These are phyloP conservation scores for Niveomyces coronatus DNA, from an alignment of 2,329 filamentous ascomycete species.

Conservation along the genomic window DNA sequence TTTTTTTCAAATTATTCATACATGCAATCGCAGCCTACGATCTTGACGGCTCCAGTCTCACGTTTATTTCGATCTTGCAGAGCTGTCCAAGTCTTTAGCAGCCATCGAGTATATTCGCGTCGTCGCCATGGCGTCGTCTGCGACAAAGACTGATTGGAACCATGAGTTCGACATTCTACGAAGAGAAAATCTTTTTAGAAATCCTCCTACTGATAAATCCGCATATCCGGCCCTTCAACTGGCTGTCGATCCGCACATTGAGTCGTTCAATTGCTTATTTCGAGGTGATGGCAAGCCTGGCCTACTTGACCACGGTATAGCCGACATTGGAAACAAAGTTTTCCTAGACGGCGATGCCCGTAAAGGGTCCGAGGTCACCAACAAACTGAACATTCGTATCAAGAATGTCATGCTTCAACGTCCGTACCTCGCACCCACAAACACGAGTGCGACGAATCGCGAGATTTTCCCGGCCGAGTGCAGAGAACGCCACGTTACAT, in stretches of 20 bases:
- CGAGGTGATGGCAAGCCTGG: slow-evolving; percentile 50
- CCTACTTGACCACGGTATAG: slow-evolving; percentile 61
- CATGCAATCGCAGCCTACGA: too few species aligned
- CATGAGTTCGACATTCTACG: slow-evolving; percentile 77
- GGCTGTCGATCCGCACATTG: slow-evolving; percentile 84
- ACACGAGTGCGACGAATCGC: slow-evolving; percentile 75
- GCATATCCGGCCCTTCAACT: slow-evolving; percentile 80
- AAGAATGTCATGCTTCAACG: slow-evolving; percentile 77
- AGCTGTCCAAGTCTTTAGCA: neutral
- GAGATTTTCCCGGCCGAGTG: slow-evolving; percentile 88
- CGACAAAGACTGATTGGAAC: slow-evolving; percentile 65
- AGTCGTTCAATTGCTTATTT: slow-evolving; percentile 91
- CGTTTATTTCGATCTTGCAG: neutral
- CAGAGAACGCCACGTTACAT: slow-evolving; percentile 85
- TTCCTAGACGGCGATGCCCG: slow-evolving; percentile 75
- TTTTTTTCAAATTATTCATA: too few species aligned
- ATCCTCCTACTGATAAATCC: slow-evolving; percentile 77
- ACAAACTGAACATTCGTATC: slow-evolving; percentile 67
- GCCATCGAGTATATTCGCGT: neutral
- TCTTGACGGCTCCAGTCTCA: too few species aligned
- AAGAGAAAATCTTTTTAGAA: slow-evolving; percentile 78
- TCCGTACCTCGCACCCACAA: slow-evolving; percentile 64
- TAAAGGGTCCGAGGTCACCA: slow-evolving; percentile 48
- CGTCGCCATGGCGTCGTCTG: slow-evolving; percentile 40
- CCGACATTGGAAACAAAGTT: slow-evolving; percentile 81